Evolutionary conservation across 768 basidiomycete species (phyloP), one percentile per base, ranked within the genome.

Genomic region (Neoboletus brunneissimus): DNA sequence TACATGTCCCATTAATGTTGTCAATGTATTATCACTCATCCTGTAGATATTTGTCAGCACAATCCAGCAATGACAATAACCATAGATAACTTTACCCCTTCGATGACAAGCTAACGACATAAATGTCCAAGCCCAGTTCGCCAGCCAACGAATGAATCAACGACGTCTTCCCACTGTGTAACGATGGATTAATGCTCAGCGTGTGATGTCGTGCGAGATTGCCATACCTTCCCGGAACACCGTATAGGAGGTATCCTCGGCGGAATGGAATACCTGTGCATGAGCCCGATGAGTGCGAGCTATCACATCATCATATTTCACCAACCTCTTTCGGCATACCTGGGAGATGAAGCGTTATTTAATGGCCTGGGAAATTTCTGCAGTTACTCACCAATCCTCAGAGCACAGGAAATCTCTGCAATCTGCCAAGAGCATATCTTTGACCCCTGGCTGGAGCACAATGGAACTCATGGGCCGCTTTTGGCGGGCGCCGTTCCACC

Each of bases 391-490:
- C 90, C 90, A 91, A 58, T 91, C 88, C 65, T 93, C 91, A 18
- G 91, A 91, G 48, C 80, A 79, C 65, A 92, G 72, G 73, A 92
- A 92, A 67, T 91, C 90, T 64, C 82, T 89, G 77, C 91, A 92
- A 71, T 94, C 91, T 11, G 86, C 82, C 23, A 93, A 75, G 55
- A 93, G 83, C 90, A 94, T 94, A 68, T 94, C 92, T 66, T 92
- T 92, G 10, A 93, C 89, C 42, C 89, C 90, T 5, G 91, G 89
- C 63, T 93, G 90, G 12, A 94, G 79, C 15, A 94, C 91, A 58
- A 94, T 93, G n/a, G 91, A 93, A 64, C 87, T 89, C 87, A 94
- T 88, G 0, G 92, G 91, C 32, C 91, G 81, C 72, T 94, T 94
- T 65, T 92, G 89, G 48, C 90, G 81, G 6, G 91, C 88, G 42